phyloP scores from a whole-genome alignment of 345 rosid genomes.

The Bruguiera gymnorhiza region DNA sequence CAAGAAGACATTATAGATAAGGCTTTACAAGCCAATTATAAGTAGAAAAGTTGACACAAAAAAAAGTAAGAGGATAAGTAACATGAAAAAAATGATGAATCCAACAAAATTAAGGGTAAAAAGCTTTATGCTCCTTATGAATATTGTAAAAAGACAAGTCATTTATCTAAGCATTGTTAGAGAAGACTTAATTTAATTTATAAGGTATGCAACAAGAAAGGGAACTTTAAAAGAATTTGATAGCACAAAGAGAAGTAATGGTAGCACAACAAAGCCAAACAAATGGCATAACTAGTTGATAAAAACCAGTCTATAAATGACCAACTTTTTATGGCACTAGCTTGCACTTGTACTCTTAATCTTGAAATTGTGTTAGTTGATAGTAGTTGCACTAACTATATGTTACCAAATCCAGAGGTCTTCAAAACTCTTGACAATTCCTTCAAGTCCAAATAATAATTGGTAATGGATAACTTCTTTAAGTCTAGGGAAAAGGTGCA shows the following conservation, averaged over 20 bases:
- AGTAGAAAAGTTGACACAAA: background rate
- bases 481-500: background rate
- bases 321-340: background rate
- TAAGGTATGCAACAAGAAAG: background rate
- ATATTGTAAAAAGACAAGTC: background rate
- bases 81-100: background rate
- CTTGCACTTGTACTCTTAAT: background rate
- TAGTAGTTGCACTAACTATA: background rate
- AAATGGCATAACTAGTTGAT: no score
- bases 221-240: background rate
- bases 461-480: background rate
- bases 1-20: no score
- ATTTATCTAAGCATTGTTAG: background rate
- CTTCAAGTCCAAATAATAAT: background rate
- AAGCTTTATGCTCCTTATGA: background rate
- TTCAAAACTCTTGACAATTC: background rate
- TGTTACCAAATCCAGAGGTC: background rate
- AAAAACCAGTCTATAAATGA: background rate
- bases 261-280: background rate
- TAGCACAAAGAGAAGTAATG: background rate
- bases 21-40: no score
- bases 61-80: background rate
- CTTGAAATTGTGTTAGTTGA: background rate
- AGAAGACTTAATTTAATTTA: background rate
- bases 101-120: background rate